These are phyloP conservation scores for Cardamine chenopodiifolia DNA, from an alignment of 345 rosid species.

Conservation along the genomic window DNA sequence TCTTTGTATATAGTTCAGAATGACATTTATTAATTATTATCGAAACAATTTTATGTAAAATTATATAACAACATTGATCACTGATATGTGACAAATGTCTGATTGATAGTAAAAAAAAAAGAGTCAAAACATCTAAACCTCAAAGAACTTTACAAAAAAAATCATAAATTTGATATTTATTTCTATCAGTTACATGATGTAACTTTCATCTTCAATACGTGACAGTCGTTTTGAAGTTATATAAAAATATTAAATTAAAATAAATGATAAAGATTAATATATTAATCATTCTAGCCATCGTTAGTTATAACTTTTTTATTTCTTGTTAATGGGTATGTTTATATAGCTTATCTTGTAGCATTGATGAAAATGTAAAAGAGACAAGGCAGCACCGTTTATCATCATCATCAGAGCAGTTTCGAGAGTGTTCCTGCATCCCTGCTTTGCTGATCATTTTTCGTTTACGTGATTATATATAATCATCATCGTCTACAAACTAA, in stretches of 20 bases:
- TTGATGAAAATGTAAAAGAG: constrained; percentile 5
- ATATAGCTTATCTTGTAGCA: background rate
- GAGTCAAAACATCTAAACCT: background rate
- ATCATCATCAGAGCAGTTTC: constrained; percentile 10
- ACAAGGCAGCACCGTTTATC: constrained; percentile 27
- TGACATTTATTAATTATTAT: background rate
- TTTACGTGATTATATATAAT: background rate
- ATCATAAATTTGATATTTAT: background rate
- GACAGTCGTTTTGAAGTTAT: background rate
- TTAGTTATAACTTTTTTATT: no score
- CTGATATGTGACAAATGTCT: background rate
- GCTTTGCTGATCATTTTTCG: background rate
- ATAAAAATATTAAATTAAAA: background rate
- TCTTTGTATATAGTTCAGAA: background rate
- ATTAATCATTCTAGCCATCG: background rate
- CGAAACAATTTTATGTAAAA: background rate
- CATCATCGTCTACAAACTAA: background rate
- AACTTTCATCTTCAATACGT: background rate
- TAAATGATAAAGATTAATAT: background rate
- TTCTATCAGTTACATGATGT: background rate
- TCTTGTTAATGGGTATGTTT: background rate
- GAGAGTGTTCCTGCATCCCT: background rate
- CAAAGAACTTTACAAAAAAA: background rate
- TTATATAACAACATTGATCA: background rate
- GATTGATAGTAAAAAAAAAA: background rate